Evolutionary conservation across 495 filamentous ascomycete genomes (phyloP).

Genomic region (Penicillium goetzii): DNA sequence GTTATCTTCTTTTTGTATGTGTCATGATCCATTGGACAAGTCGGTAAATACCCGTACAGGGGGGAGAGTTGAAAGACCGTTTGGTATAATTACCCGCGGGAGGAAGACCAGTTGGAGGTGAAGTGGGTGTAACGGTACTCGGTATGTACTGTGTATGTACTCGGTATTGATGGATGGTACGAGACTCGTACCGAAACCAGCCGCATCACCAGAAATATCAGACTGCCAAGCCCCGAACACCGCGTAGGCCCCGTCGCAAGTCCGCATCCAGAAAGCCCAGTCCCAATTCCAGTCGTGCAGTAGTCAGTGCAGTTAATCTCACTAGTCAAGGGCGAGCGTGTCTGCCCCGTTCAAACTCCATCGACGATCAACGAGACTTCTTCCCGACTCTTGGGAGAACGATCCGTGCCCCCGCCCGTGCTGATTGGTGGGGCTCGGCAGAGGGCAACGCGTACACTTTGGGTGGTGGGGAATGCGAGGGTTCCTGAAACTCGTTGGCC

Average conservation of each 20-base stretch:
- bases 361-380: conserved; percentile 14
- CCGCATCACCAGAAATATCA: not conserved
- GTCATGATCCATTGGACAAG: not conserved
- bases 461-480: conserved; percentile 19
- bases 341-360: not conserved
- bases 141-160: conserved; percentile 4
- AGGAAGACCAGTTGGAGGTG: not conserved
- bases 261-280: not conserved
- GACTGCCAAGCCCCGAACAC: conserved; percentile 22
- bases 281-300: not conserved
- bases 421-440: conserved; percentile 28
- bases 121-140: not conserved
- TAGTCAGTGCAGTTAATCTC: not conserved
- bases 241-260: conserved; percentile 14
- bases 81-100: not conserved
- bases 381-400: conserved; percentile 17
- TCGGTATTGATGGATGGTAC: not conserved
- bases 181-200: not conserved
- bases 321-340: not conserved
- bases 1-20: not conserved
- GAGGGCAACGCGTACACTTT: conserved; percentile 31
- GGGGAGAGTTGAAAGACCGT: not conserved
- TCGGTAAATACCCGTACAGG: conserved; percentile 17
- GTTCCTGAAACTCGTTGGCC: conserved; percentile 13
- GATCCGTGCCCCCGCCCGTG: conserved; percentile 28